Percentiles rank a stretch among this genome's conserved stretches.
These are phyloP conservation scores for Globisporangium recalcitrans DNA, from an alignment of 352 stramenopile species.

Conservation along the genomic window DNA sequence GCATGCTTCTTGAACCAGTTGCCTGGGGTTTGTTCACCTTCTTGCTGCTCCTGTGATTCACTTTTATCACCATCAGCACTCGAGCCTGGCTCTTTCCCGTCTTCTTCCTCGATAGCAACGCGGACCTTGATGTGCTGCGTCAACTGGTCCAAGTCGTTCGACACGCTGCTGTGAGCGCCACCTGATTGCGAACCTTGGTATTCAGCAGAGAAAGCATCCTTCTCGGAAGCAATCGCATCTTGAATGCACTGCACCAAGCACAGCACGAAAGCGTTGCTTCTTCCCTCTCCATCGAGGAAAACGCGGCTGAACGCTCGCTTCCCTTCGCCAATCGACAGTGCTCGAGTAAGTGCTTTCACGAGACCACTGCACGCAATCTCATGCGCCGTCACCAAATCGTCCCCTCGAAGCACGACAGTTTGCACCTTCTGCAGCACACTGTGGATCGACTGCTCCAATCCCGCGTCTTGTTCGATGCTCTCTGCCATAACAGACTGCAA, in stretches of 20 bases:
- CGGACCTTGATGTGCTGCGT: slow-evolving; percentile 71
- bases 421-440: slow-evolving; percentile 23
- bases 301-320: slow-evolving; percentile 32
- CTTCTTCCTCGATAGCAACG: slow-evolving; percentile 50
- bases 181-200: neutral
- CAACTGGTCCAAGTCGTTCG: slow-evolving; percentile 54
- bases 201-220: slow-evolving; percentile 46
- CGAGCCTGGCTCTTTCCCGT: slow-evolving; percentile 9
- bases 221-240: slow-evolving; percentile 58
- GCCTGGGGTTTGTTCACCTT: slow-evolving; percentile 14
- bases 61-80: slow-evolving; percentile 41
- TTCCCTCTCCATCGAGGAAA: slow-evolving; percentile 17
- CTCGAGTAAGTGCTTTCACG: slow-evolving; percentile 32
- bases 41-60: slow-evolving; percentile 2
- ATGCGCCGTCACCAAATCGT: slow-evolving; percentile 44
- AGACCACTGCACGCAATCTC: slow-evolving; percentile 59
- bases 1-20: slow-evolving; percentile 25
- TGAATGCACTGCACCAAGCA: slow-evolving; percentile 48
- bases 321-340: slow-evolving; percentile 26
- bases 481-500: slow-evolving; percentile 17
- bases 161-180: slow-evolving; percentile 20
- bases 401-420: slow-evolving; percentile 23
- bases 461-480: neutral
- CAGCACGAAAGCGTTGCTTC: slow-evolving; percentile 3
- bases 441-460: slow-evolving; percentile 3